Evolutionary conservation across 2,329 filamentous ascomycete genomes (phyloP), one percentile per base, ranked within the genome.

Genomic region (Curvularia lunata): DNA sequence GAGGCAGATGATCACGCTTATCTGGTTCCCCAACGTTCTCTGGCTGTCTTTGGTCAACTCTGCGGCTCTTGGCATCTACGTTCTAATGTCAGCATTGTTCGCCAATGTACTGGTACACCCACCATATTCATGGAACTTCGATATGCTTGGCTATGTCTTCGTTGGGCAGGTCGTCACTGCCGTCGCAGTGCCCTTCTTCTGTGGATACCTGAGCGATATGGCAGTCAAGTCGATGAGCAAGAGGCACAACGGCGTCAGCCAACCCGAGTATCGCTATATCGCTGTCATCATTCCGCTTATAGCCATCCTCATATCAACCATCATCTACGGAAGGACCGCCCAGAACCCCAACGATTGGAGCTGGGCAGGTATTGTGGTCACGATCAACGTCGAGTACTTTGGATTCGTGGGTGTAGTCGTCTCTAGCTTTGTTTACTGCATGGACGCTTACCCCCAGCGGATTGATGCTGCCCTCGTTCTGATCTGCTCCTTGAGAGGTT

Each of bases 1-100:
- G 58, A 58, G 55, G 32, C 58, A 61, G 27, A 61, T 61, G 58
- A 45, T 58, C 30, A 51, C 58, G 12, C 52, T 61, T 18, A 61
- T 61, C 12, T 61, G 58, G 55, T 61, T 61, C 27, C 58, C 58
- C 19, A 61, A 61, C 48, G 54, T 61, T 27, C n/a, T 61, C 8
- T 61, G 58, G 55, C 25, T 58, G 16, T 47, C 48, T 7, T 25
- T 54, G 4, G 48, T 52, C 9, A 62, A 62, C 8, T 54, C 52
- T n/a, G 59, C 52, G 2, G 52, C 48, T 6, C 49, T 62, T 7
- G 59, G 59, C 7, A 52, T 59, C 12, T 62, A 62, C 34, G 56
- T 62, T 13, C 56, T 62, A 40, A 59, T 62, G 52, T 50, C 59
- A 12, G 59, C 59, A 3, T 28, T 62, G 9, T 62, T 62, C 30